These are phyloP conservation scores for Antrodiella citrinella DNA, from an alignment of 768 basidiomycete species.

Conservation along the genomic window DNA sequence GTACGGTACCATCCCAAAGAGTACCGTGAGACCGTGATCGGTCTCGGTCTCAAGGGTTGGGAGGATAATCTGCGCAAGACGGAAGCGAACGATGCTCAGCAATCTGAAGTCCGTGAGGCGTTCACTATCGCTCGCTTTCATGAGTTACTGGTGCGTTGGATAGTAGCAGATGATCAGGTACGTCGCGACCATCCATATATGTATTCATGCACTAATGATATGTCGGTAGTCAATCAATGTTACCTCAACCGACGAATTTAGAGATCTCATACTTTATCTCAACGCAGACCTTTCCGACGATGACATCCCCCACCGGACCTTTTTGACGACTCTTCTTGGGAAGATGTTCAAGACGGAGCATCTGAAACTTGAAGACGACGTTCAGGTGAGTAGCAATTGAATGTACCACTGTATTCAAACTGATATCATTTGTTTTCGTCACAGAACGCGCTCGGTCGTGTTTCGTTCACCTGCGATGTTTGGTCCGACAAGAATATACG, in stretches of 20 bases:
- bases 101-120: background rate
- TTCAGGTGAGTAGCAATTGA: background rate
- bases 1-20: background rate
- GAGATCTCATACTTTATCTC: conserved; percentile 7
- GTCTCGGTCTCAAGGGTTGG: background rate
- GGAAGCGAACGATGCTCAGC: background rate
- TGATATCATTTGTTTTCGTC: background rate
- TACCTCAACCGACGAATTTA: conserved; percentile 6
- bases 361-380: background rate
- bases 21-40: background rate
- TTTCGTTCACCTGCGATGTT: conserved; percentile 9
- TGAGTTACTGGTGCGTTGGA: conserved; percentile 15
- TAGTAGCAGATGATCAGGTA: conserved; percentile 10
- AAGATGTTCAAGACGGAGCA: background rate
- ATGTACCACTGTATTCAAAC: background rate
- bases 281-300: conserved; percentile 2
- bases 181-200: background rate
- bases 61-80: background rate
- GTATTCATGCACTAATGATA: background rate
- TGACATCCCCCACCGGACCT: conserved; percentile 1
- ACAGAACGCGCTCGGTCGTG: background rate
- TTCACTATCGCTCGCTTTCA: conserved; percentile 15
- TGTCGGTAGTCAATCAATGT: conserved; percentile 5
- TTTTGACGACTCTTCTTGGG: background rate
- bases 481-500: conserved; percentile 26